Base-by-base conservation (phyloP, 2,329 filamentous ascomycete genomes). In the Fusarium ramigenum region DNA sequence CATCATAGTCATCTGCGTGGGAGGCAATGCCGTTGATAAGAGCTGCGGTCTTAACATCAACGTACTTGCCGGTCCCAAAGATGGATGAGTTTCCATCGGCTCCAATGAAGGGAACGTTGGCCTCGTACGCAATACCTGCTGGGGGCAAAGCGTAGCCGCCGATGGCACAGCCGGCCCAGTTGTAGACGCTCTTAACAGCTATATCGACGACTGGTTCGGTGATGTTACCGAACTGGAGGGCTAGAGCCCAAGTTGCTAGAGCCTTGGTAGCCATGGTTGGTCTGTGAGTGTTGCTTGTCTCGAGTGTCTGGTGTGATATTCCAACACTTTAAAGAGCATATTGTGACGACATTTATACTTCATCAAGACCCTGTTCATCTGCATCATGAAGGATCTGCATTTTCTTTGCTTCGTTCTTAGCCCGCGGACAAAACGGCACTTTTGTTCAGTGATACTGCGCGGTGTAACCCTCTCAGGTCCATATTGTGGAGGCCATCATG, bases 121-220 rank as follows among this genome's bases (percentile, higher is more conserved):
- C 54, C 14, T 63, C 9, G 9, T 60, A 57, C 8, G 54, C 43
- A 36, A 63, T 36, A 23, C 36, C 43, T 7, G 60, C 60, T 19
- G 54, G 60, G 23, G 43, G 43, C 4, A 60, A 12, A 42, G 43
- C 54, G 32, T 60, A 63, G 19, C 60, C 54, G 23, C 53, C 54
- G n/a, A 63, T 60, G 15, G 60, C 54, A 32, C 43, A 63, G 15
- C 54, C 54, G 7, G 60, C 54, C 60, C 60, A 63, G 43, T 49
- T 60, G 11, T 63, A 63, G 19, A 49, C 43, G 18, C 54, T 63
- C 11, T 63, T 63, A 1, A 47, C 52, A 6, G 52, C 60, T 37
- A 63, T 63, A 4, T 49, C 43, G 1, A 43, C 23, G 14, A 63
- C 23, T 19, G 54, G 54, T 3, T 49, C 43, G 4, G 60, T 49